These are phyloP conservation scores for Ochromonas danica DNA, from an alignment of 108 stramenopile genomes.

Conservation along the genomic window DNA sequence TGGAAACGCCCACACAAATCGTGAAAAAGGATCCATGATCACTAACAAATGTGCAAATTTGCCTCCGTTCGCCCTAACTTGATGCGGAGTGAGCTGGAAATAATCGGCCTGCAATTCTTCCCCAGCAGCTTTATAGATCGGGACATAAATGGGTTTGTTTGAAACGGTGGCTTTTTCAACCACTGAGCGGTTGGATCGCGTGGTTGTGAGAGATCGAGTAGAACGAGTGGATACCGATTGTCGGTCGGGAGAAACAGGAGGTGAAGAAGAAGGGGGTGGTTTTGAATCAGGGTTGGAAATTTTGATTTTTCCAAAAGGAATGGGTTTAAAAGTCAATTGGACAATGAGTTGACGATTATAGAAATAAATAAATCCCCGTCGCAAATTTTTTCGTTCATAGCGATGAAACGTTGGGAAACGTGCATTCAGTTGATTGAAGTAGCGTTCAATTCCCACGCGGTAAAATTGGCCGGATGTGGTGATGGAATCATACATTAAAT, in stretches of 20 bases:
- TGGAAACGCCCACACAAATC: slow-evolving; percentile 14
- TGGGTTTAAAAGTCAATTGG: slow-evolving; percentile 16
- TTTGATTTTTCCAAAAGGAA: slow-evolving; percentile 17
- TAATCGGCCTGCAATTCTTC: slow-evolving; percentile 15
- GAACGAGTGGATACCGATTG: slow-evolving; percentile 14
- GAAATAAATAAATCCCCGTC: slow-evolving; percentile 16
- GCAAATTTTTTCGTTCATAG: slow-evolving; percentile 17
- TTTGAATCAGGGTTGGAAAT: slow-evolving; percentile 16
- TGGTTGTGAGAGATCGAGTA: slow-evolving; percentile 15
- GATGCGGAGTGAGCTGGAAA: slow-evolving; percentile 13
- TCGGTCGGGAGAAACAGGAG: slow-evolving; percentile 13
- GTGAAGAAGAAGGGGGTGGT: slow-evolving; percentile 13
- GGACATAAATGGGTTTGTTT: slow-evolving; percentile 16
- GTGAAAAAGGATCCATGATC: slow-evolving; percentile 15
- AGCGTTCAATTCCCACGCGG: slow-evolving; percentile 13
- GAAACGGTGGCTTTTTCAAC: slow-evolving; percentile 15
- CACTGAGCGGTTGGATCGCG: slow-evolving; percentile 12
- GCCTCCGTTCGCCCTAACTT: slow-evolving; percentile 13
- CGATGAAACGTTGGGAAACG: slow-evolving; percentile 14
- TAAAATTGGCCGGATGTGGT: slow-evolving; percentile 15
- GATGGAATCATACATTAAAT: slow-evolving; percentile 17
- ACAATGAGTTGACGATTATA: slow-evolving; percentile 17
- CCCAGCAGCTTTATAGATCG: slow-evolving; percentile 14
- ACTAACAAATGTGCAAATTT: slow-evolving; percentile 17
- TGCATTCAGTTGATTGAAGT: slow-evolving; percentile 16